Conservation (phyloP, 768 basidiomycete species). For the Boletus sp. region DNA sequence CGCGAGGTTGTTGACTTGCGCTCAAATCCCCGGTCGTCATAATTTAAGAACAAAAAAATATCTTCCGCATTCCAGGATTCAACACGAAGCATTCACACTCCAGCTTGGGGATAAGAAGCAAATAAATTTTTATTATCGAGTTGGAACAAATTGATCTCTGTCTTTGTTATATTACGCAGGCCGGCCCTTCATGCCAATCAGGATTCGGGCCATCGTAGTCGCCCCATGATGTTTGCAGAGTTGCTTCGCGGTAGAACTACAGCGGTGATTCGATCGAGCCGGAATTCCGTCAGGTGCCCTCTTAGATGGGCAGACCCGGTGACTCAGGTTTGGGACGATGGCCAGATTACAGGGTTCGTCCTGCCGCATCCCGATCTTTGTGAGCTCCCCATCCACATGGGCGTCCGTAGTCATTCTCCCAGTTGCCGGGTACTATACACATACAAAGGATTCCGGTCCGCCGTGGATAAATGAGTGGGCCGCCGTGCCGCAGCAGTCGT, state of each 20-base stretch:
- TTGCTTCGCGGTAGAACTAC: slow-evolving; percentile 23
- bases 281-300: too few relatives aligned
- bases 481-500: background rate
- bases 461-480: background rate
- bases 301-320: background rate
- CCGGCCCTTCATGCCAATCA: too few relatives aligned
- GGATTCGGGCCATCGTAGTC: background rate
- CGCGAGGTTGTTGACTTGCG: slow-evolving; percentile 7
- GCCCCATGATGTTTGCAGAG: slow-evolving; percentile 11
- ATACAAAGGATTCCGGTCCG: background rate
- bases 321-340: background rate
- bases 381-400: background rate
- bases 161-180: background rate
- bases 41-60: background rate
- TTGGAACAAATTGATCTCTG: slow-evolving; percentile 8
- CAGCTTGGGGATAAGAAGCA: background rate
- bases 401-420: background rate
- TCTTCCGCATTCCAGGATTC: background rate
- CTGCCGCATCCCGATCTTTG: background rate
- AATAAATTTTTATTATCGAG: background rate
- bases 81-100: background rate
- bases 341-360: background rate
- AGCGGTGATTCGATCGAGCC: background rate
- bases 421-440: slow-evolving; percentile 18
- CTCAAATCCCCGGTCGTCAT: background rate